Base-by-base conservation (phyloP, 768 basidiomycete species). In the Plicaturopsis crispa region DNA sequence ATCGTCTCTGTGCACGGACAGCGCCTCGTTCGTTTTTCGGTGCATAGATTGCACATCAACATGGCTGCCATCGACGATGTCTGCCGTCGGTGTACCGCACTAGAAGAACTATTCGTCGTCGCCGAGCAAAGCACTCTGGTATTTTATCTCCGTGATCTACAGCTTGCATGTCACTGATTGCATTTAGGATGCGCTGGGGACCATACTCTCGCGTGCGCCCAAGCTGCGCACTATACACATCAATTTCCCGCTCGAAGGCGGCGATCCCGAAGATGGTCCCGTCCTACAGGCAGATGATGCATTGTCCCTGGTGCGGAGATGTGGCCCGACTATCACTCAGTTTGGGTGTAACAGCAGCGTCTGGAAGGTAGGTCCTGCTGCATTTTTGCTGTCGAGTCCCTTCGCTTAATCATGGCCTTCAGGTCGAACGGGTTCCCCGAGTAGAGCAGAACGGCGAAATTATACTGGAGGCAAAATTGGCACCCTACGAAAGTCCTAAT, bases 301-400 rank as follows among this genome's bases (percentile, higher is more conserved):
- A 6, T 45, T 71, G 30, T 51, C 53, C 4, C 63, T 87, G 18
- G 66, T 70, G 11, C 60, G 57, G 3, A 58, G 62, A 16, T 82
- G 80, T 50, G 63, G 66, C 23, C 49, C 72, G 6, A 70, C 66
- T 3, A 57, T 87, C 28, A 54, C 54, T 16, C 75, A 79, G 41
- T 71, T 88, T 45, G 85, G 86, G 4, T 78, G 75, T 46, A 79
- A 78, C 50, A 74, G 78, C 0, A 64, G 62, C 24, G 83, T 84
- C 1, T 85, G 80, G 78, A 72, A 82, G 68, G 85, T 84, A 41
- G 52, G 65, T 35, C 17, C 14, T 24, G 14, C 12, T 32, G 6
- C 21, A 4, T 14, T 26, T 14, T 16, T 12, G 11, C 30, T 24
- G 36, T 16, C 26, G 17, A 31, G 33, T 34, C 26, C 30, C 19